Evolutionary conservation across 2,329 filamentous ascomycete genomes (phyloP).

Genomic region (Zarea fungicola): DNA sequence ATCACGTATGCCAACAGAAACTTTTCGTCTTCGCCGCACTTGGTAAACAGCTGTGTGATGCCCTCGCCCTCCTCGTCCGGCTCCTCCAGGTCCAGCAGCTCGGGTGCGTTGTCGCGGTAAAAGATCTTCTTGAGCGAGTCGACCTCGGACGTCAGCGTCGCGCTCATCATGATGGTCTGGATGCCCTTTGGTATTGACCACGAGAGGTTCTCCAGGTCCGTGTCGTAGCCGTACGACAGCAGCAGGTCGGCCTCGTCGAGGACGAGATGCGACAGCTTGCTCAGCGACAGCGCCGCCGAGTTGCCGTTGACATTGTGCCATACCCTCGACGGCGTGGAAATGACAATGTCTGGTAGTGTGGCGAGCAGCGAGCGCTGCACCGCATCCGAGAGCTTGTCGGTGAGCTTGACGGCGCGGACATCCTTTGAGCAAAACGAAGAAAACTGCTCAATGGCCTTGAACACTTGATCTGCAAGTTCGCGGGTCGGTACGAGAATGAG

Average conservation of each 20-base stretch:
- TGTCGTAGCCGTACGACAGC: constrained; percentile 87
- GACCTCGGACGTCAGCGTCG: constrained; percentile 83
- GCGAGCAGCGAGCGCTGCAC: constrained; percentile 84
- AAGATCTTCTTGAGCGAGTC: constrained; percentile 81
- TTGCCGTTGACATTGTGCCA: constrained; percentile 71
- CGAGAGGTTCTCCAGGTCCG: constrained; percentile 77
- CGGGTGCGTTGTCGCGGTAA: constrained; percentile 63
- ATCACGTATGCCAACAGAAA: constrained; percentile 90
- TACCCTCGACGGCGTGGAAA: constrained; percentile 84
- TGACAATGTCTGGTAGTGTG: constrained; percentile 80
- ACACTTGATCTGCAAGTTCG: constrained; percentile 89
- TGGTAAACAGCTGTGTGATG: constrained; percentile 83
- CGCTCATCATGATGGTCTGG: constrained; percentile 90
- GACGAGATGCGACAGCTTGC: constrained; percentile 69
- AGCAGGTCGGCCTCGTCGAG: constrained; percentile 94
- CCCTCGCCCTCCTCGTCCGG: constrained; percentile 70
- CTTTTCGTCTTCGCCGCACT: constrained; percentile 95
- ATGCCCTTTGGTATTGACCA: constrained; percentile 75
- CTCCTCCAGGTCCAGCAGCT: constrained; percentile 76
- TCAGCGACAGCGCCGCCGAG: constrained; percentile 57
- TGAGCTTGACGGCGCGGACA: constrained; percentile 76
- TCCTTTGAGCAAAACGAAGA: constrained; percentile 81
- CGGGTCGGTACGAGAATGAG: constrained; percentile 90
- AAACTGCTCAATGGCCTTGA: constrained; percentile 70
- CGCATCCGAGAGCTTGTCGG: constrained; percentile 81